Conservation (phyloP, 176 grass and related monocot genomes). For the Rhynchospora pubera region DNA sequence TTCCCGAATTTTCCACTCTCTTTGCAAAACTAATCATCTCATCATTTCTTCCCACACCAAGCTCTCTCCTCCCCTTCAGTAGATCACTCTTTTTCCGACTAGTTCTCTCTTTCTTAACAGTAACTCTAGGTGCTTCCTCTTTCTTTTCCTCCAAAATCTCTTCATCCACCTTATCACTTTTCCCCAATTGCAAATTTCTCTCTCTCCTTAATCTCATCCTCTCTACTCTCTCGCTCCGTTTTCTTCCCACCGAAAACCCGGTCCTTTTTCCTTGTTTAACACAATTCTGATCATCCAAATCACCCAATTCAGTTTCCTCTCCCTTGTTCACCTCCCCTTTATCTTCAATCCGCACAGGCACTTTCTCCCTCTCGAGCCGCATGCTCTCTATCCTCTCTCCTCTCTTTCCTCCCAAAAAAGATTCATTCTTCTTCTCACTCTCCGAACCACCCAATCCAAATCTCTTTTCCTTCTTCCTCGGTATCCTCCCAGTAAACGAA, state of each 20-base stretch:
- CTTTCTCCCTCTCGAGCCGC: background rate
- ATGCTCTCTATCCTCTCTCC: constrained; percentile 8
- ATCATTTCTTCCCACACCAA: constrained; percentile 14
- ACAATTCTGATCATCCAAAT: background rate
- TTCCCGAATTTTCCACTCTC: background rate
- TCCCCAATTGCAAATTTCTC: background rate
- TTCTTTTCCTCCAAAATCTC: background rate
- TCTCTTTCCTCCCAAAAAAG: constrained; percentile 1
- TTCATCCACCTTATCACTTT: background rate
- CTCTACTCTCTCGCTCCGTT: background rate
- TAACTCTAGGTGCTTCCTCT: background rate
- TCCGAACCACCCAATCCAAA: background rate
- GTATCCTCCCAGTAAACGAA: constrained; percentile 15
- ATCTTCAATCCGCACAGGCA: background rate
- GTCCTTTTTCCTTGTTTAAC: background rate
- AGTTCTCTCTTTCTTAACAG: constrained; percentile 3
- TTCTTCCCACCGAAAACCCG: background rate
- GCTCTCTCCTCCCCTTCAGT: background rate
- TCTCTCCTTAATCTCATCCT: constrained; percentile 2
- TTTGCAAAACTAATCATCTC: background rate
- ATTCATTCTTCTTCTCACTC: background rate
- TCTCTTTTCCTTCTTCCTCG: constrained; percentile 1
- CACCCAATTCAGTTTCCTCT: background rate
- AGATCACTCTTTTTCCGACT: background rate
- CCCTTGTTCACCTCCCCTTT: background rate